Base-by-base conservation (phyloP, 257 asterid species). In the Nicotiana tomentosiformis region DNA sequence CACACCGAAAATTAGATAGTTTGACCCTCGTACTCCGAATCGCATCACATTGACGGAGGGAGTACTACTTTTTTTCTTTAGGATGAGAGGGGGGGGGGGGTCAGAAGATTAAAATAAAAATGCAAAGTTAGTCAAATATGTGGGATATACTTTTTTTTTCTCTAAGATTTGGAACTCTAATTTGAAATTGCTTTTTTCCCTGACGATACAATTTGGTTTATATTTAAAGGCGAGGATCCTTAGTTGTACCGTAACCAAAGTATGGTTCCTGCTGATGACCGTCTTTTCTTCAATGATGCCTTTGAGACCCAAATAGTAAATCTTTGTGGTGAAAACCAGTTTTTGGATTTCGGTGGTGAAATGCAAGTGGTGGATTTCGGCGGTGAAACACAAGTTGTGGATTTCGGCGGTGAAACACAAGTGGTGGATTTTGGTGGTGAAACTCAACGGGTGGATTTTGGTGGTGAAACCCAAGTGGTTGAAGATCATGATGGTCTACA, bases 391-490 rank as follows among this genome's bases (percentile, higher is more conserved):
- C 89, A 85, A 51, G 72, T 58, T 8, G 72, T 76, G 83, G 80
- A 86, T 80, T 78, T 77, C 10, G 85, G 66, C 55, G 86, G 37
- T 14, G 86, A 83, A 65, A 83, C 86, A 20, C 89, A 82, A 77
- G 12, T 68, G 77, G 68, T 85, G 78, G 88, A 86, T 74, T 33
- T 46, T 26, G 82, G 51, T 64, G 78, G 46, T 37, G 87, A 84
- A 20, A 88, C 85, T 6, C 88, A 83, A 81, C 68, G 39, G 23
- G 18, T 85, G 77, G 87, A 89, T 57, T 64, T 82, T 37, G 56
- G 14, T 23, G 77, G 29, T 39, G 97, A 89, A 86, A 94, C 97
- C 53, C 98, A 95, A 86, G 88, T 83, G 80, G 80, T 91, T 69
- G 93, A 90, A 70, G 89, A 92, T 87, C 55, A 68, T 81, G 89